Percentiles rank a stretch among this genome's conserved stretches.
phyloP scores from a whole-genome alignment of 2,329 filamentous ascomycete species.

The Mollisia scopiformis region DNA sequence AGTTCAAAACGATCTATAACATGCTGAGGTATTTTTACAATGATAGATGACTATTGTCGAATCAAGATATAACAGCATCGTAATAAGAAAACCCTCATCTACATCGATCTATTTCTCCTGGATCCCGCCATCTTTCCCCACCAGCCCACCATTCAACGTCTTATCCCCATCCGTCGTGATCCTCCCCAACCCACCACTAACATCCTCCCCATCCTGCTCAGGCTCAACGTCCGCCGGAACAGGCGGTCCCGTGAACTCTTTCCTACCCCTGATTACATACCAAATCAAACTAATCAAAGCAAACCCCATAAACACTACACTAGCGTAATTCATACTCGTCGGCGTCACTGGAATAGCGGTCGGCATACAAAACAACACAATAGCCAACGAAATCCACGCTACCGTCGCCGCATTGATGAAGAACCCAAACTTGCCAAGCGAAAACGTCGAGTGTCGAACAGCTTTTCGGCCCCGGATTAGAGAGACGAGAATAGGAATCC shows the following conservation, averaged over 20 bases:
- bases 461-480: conserved; percentile 67
- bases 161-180: conserved; percentile 21
- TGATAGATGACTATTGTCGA: too few relatives aligned
- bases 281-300: conserved; percentile 60
- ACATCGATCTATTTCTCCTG: conserved; percentile 5
- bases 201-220: conserved; percentile 29
- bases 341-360: conserved; percentile 60
- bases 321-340: conserved; percentile 67
- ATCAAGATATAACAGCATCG: too few relatives aligned
- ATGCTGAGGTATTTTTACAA: too few relatives aligned
- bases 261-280: conserved; percentile 66
- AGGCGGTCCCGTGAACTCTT: conserved; percentile 63
- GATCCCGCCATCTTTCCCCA: conserved; percentile 4
- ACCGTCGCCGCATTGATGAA: conserved; percentile 69
- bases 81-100: too few relatives aligned
- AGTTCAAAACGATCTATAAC: too few relatives aligned
- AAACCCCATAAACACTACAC: conserved; percentile 67
- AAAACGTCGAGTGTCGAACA: conserved; percentile 68
- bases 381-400: conserved; percentile 70
- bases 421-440: conserved; percentile 70
- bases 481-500: conserved; percentile 73
- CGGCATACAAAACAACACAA: conserved; percentile 79
- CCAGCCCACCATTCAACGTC: conserved; percentile 9
- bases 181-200: conserved; percentile 23
- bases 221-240: conserved; percentile 30